Evolutionary conservation across 1,139 yeast species (phyloP).

Genomic region (Lodderomyces beijingensis): DNA sequence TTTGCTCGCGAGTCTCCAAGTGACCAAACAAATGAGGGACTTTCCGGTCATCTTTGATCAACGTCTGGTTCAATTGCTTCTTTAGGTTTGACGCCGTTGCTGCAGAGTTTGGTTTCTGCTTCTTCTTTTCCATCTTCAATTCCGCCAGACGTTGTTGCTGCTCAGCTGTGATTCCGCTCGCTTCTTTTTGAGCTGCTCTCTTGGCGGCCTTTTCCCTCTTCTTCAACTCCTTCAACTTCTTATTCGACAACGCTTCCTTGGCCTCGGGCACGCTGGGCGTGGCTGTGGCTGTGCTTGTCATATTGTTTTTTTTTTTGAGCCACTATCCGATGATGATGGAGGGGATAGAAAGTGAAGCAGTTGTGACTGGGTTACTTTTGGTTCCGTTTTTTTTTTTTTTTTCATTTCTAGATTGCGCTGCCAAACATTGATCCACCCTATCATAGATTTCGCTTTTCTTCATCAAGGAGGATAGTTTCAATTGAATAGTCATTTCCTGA

Average conservation of each 20-base stretch:
- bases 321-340: no score
- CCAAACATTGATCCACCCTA: no score
- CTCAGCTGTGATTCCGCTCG: constrained; percentile 45
- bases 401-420: no score
- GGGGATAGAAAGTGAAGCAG: no score
- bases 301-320: constrained; percentile 1
- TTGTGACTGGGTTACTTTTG: no score
- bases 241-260: constrained; percentile 55
- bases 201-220: constrained; percentile 89
- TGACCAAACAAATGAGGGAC: constrained; percentile 77
- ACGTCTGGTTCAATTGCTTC: constrained; percentile 53
- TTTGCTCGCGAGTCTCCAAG: constrained; percentile 76
- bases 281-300: no score
- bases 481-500: not conserved
- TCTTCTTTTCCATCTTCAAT: constrained; percentile 37
- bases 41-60: constrained; percentile 41
- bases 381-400: constrained; percentile 2
- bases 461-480: no score
- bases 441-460: no score
- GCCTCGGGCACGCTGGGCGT: no score
- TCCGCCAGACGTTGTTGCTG: constrained; percentile 38
- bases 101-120: constrained; percentile 24
- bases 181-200: constrained; percentile 65
- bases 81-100: constrained; percentile 43
- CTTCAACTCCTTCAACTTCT: constrained; percentile 81